These are phyloP conservation scores for Cladosporium sp. DNA, from an alignment of 2,329 filamentous ascomycete species.

Conservation along the genomic window DNA sequence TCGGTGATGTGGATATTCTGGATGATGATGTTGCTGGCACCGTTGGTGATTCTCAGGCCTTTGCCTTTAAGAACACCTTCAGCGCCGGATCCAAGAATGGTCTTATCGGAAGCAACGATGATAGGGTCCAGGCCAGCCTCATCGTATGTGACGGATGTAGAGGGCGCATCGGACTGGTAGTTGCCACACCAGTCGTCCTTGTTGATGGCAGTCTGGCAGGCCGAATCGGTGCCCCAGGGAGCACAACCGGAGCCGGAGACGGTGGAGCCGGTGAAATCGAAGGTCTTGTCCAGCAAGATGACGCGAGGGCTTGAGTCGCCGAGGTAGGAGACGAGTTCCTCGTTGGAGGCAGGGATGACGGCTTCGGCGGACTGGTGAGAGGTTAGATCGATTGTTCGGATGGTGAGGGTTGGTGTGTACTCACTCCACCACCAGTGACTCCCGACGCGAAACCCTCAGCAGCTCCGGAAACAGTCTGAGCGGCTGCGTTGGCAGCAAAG, in stretches of 20 bases:
- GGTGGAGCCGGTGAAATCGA: slow-evolving; percentile 51
- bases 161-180: slow-evolving; percentile 29
- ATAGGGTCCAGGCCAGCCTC: slow-evolving; percentile 47
- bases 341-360: slow-evolving; percentile 33
- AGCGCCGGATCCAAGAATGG: slow-evolving; percentile 36
- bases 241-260: slow-evolving; percentile 52
- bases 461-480: slow-evolving; percentile 30
- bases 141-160: slow-evolving; percentile 44
- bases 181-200: slow-evolving; percentile 55
- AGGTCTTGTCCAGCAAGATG: slow-evolving; percentile 53
- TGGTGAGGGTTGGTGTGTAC: slow-evolving; percentile 30
- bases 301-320: slow-evolving; percentile 49
- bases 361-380: slow-evolving; percentile 49
- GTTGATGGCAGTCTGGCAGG: slow-evolving; percentile 58
- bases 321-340: slow-evolving; percentile 57
- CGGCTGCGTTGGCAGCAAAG: slow-evolving; percentile 20
- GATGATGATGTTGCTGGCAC: slow-evolving; percentile 52
- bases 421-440: slow-evolving; percentile 56
- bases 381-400: slow-evolving; percentile 33
- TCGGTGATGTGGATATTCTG: slow-evolving; percentile 37
- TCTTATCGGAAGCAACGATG: slow-evolving; percentile 38
- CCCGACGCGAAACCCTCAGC: slow-evolving; percentile 49
- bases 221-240: slow-evolving; percentile 49
- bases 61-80: slow-evolving; percentile 40
- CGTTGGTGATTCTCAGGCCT: slow-evolving; percentile 34